These are phyloP conservation scores for Blakeslea trispora DNA, from an alignment of 371 early-diverging fungal genomes.

Conservation along the genomic window DNA sequence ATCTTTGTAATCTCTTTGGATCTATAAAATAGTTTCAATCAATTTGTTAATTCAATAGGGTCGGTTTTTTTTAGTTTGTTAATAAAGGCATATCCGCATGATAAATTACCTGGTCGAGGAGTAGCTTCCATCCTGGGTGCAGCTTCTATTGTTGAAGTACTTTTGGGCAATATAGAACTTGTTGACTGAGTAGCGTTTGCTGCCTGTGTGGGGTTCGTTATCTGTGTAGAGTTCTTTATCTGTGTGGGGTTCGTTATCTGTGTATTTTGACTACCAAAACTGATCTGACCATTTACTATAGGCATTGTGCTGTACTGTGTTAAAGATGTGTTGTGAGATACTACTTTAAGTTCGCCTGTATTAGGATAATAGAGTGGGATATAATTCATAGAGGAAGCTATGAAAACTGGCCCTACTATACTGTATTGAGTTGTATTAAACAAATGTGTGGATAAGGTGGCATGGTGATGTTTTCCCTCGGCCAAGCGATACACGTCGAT, in stretches of 20 bases:
- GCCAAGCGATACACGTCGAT: constrained; percentile 11
- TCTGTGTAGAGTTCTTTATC: too few species aligned
- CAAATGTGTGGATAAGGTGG: neutral
- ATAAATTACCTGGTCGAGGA: too few species aligned
- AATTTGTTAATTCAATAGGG: too few species aligned
- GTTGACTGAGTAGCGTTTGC: too few species aligned
- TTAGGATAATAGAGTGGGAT: constrained; percentile 6
- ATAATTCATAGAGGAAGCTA: neutral
- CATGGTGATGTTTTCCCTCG: neutral
- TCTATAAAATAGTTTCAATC: too few species aligned
- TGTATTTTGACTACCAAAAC: neutral
- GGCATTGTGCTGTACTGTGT: neutral
- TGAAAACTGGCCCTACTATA: neutral
- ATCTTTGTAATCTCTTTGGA: neutral
- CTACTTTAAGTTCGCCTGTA: neutral
- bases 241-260: neutral
- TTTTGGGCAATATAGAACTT: neutral
- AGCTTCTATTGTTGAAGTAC: neutral
- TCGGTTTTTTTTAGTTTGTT: too few species aligned
- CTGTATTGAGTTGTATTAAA: neutral
- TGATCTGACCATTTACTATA: neutral
- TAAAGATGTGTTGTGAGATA: neutral
- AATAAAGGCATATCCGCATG: too few species aligned
- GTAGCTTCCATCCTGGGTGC: too few species aligned
- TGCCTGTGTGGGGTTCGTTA: too few species aligned